Percentiles rank a stretch among this genome's conserved stretches.
These are phyloP conservation scores for Urtica urens DNA, from an alignment of 306 rosid species.

Conservation along the genomic window DNA sequence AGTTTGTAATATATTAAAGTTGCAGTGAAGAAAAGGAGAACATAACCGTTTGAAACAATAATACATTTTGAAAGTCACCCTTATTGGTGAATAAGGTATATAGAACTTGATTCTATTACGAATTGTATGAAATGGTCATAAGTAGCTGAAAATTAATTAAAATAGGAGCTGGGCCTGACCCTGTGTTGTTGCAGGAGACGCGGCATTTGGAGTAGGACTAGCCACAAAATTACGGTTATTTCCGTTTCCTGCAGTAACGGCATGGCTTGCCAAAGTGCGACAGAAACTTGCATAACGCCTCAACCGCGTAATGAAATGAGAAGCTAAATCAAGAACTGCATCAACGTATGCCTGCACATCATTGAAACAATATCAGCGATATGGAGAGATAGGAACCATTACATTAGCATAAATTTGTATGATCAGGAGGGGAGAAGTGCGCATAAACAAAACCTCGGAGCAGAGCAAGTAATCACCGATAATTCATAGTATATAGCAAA, in stretches of 20 bases:
- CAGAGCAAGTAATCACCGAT: no score
- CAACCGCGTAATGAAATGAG: constrained; percentile 93
- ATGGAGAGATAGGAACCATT: neutral
- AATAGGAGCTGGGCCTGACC: constrained; percentile 32
- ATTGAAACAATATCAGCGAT: constrained; percentile 2
- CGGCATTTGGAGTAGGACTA: constrained; percentile 84
- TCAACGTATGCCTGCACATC: constrained; percentile 87
- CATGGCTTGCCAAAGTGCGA: constrained; percentile 96
- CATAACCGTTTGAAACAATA: no score
- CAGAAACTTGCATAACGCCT: constrained; percentile 99
- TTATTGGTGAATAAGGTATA: no score
- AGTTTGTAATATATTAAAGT: neutral
- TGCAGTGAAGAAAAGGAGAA: neutral
- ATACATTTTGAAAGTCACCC: no score
- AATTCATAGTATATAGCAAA: no score
- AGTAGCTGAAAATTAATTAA: neutral
- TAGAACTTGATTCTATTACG: no score
- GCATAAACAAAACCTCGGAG: no score
- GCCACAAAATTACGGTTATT: constrained; percentile 85
- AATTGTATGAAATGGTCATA: no score
- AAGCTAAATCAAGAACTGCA: constrained; percentile 94
- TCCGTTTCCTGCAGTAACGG: constrained; percentile 86
- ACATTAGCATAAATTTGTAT: no score
- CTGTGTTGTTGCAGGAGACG: constrained; percentile 78
- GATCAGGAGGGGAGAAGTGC: no score